Conservation (phyloP, 345 rosid genomes). For the Bretschneidera sinensis region DNA sequence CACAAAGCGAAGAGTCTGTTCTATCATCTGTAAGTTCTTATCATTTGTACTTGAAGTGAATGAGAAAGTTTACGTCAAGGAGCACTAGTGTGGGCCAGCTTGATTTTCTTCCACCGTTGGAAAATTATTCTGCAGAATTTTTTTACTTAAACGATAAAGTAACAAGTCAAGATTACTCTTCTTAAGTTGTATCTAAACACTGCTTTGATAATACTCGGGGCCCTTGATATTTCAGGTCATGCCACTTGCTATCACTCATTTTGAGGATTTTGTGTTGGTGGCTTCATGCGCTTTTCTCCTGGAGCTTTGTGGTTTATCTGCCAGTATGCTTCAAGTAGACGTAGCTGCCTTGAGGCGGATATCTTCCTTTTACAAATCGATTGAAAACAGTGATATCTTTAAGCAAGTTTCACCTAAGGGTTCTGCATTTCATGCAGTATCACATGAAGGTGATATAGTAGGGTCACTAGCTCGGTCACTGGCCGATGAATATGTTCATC, state of each 20-base stretch:
- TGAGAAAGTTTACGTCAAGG: neutral
- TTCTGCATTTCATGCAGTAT: constrained; percentile 48
- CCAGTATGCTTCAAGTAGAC: constrained; percentile 76
- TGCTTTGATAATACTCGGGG: constrained; percentile 5
- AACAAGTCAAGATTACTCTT: neutral
- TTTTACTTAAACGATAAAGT: too few relatives aligned
- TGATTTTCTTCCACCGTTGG: constrained; percentile 5
- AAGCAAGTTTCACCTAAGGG: constrained; percentile 51
- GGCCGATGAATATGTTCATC: constrained; percentile 71
- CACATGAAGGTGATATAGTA: constrained; percentile 55
- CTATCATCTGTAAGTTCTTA: constrained; percentile 71
- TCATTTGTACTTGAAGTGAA: constrained; percentile 2
- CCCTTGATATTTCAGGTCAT: constrained; percentile 50
- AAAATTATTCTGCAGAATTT: neutral
- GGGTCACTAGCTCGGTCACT: constrained; percentile 85
- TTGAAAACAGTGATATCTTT: constrained; percentile 36
- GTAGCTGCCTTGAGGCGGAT: constrained; percentile 80
- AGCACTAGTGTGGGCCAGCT: neutral
- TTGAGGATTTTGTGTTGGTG: constrained; percentile 75
- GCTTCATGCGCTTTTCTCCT: constrained; percentile 81
- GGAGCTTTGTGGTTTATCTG: constrained; percentile 91
- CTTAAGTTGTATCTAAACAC: constrained; percentile 3
- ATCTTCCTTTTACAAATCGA: constrained; percentile 62
- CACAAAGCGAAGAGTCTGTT: constrained; percentile 60
- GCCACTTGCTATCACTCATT: constrained; percentile 89